Conservation (phyloP, 345 rosid species). For the Passiflora organensis region DNA sequence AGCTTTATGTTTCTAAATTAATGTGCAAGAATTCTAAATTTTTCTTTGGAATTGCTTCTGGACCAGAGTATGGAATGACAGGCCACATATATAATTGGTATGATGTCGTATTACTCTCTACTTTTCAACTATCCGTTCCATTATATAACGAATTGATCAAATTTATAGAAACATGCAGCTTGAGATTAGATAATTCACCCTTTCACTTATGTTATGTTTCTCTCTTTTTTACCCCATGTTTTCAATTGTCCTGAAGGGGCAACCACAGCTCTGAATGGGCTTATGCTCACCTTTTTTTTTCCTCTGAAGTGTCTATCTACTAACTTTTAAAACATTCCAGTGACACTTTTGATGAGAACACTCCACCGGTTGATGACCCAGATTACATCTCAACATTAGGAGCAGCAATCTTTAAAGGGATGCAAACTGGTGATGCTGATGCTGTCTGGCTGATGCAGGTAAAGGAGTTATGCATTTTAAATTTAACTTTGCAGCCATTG, state of each 20-base stretch:
- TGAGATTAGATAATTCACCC: background rate
- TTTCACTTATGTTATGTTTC: background rate
- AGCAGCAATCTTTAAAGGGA: conserved; percentile 58
- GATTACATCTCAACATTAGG: conserved; percentile 63
- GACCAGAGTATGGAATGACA: conserved; percentile 60
- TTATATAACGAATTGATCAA: too few relatives aligned
- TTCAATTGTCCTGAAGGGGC: background rate
- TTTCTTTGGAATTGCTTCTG: conserved; percentile 13
- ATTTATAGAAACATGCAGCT: too few relatives aligned
- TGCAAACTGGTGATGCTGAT: conserved; percentile 61
- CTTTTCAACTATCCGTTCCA: background rate
- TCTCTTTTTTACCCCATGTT: too few relatives aligned
- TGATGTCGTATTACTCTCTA: conserved; percentile 12
- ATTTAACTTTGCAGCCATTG: background rate
- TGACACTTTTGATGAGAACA: conserved; percentile 76
- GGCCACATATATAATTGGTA: conserved; percentile 72
- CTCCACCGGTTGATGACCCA: conserved; percentile 64
- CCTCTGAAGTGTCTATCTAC: conserved; percentile 1
- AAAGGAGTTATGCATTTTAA: conserved; percentile 9
- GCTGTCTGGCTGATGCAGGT: conserved; percentile 85
- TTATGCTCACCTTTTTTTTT: background rate
- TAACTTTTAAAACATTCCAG: conserved; percentile 31
- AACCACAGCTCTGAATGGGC: background rate
- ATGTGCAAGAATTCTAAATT: conserved; percentile 6
- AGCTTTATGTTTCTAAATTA: conserved; percentile 8